phyloP scores from a whole-genome alignment of 2,329 filamentous ascomycete species.

The Emydomyces testavorans region DNA sequence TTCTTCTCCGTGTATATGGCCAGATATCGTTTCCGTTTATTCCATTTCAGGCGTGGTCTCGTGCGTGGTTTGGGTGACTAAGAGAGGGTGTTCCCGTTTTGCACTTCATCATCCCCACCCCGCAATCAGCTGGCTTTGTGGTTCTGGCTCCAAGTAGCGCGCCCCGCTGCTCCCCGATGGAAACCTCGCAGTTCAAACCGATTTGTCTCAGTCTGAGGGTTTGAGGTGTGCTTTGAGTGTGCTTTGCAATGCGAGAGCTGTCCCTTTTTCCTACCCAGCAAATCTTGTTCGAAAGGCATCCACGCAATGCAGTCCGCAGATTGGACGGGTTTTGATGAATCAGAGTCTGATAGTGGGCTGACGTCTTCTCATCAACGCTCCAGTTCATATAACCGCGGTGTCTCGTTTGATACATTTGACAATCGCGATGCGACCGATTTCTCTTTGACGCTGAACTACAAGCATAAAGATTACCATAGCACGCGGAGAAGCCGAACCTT shows the following conservation, averaged over 20 bases:
- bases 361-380: constrained; percentile 15
- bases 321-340: constrained; percentile 1
- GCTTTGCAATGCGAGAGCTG: not conserved
- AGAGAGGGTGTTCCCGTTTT: not conserved
- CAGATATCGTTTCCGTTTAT: not conserved
- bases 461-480: constrained; percentile 75
- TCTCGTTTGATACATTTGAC: constrained; percentile 64
- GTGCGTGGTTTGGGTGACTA: not conserved
- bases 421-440: constrained; percentile 56
- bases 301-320: constrained; percentile 11
- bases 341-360: constrained; percentile 6
- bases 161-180: constrained; percentile 13
- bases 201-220: not conserved
- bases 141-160: constrained; percentile 8
- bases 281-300: constrained; percentile 4
- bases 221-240: not conserved
- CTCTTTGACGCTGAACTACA: constrained; percentile 71
- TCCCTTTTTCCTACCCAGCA: not conserved
- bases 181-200: not conserved
- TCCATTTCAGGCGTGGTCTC: not conserved
- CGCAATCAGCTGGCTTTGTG: not conserved
- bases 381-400: constrained; percentile 54
- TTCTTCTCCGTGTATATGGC: not conserved
- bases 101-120: not conserved
- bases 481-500: constrained; percentile 75